These are phyloP conservation scores for Fusarium bactridioides DNA, from an alignment of 2,329 filamentous ascomycete species.

Conservation along the genomic window DNA sequence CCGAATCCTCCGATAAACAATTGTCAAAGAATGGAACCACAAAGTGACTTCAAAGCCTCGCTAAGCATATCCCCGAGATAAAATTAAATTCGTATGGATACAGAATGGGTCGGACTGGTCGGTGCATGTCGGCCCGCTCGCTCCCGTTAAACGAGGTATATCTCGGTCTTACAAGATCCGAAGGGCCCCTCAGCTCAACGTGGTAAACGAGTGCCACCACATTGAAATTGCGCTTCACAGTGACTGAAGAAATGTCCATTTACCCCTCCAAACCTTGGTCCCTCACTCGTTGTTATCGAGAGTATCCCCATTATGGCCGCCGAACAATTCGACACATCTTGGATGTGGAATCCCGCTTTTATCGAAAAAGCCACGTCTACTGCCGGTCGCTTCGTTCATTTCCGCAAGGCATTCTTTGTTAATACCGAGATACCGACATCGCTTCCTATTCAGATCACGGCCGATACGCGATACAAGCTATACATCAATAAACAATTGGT, in stretches of 20 bases:
- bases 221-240: background rate
- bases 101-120: background rate
- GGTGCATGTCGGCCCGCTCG: background rate
- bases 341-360: background rate
- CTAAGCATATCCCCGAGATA: rapidly evolving
- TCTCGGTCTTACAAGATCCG: background rate
- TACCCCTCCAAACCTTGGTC: rapidly evolving
- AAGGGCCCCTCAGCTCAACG: rapidly evolving
- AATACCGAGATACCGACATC: rapidly evolving
- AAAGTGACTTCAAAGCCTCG: rapidly evolving
- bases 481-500: background rate
- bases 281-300: background rate
- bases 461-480: background rate
- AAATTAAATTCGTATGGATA: rapidly evolving
- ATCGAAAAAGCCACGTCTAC: background rate
- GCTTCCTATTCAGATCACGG: background rate
- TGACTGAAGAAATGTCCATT: too few relatives aligned
- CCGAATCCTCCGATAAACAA: rapidly evolving
- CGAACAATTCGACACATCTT: background rate
- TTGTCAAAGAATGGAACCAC: rapidly evolving
- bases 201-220: rapidly evolving
- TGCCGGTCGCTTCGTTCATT: background rate
- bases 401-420: background rate
- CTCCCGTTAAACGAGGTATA: background rate
- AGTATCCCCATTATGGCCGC: background rate